Base-by-base conservation (phyloP, 257 asterid species). In the Capsicum rhomboideum region DNA sequence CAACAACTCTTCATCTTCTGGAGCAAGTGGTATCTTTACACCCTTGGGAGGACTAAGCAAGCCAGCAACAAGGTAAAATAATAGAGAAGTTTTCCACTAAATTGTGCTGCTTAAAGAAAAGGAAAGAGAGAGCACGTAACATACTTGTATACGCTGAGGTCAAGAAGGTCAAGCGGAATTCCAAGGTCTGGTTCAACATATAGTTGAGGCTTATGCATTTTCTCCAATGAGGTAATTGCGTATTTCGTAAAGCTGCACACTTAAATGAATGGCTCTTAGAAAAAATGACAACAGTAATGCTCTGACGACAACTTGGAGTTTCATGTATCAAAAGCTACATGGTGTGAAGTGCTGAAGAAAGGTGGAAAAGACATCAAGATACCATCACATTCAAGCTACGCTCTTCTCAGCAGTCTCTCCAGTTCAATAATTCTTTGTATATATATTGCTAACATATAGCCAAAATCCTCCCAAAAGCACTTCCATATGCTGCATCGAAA, bases 171-270 rank as follows among this genome's bases (percentile, higher is more conserved):
- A 61, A 94, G 93, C 2, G 99, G 98, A 85, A 94, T 96, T 84
- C 98, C 99, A 42, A 96, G 93, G 90, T 96, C 99, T 44, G 99
- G 99, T 84, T 96, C 98, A 83, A 96, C 97, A 59, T 96, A 86
- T 54, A 96, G 90, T 87, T 91, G 96, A 80, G 99, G 98, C 88
- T 96, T 96, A 95, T 97, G 96, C 82, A 90, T 85, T 87, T 96
- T 96, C 94, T 96, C 99, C 94, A 96, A 85, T 23, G 98, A 93
- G 20, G 98, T 94, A 61, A 90, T 91, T 78, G 91, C 82, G 88
- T 96, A 96, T 86, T 93, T 94, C 78, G 96, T 89, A 88, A 94
- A 92, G 91, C 99, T 96, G 95, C 90, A 92, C 52, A 82, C 63
- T 83, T 75, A 72, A 86, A 74, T 64, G 46, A 83, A 74, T 77